phyloP scores from a whole-genome alignment of 805 yeast species.

The Lachancea sp. region DNA sequence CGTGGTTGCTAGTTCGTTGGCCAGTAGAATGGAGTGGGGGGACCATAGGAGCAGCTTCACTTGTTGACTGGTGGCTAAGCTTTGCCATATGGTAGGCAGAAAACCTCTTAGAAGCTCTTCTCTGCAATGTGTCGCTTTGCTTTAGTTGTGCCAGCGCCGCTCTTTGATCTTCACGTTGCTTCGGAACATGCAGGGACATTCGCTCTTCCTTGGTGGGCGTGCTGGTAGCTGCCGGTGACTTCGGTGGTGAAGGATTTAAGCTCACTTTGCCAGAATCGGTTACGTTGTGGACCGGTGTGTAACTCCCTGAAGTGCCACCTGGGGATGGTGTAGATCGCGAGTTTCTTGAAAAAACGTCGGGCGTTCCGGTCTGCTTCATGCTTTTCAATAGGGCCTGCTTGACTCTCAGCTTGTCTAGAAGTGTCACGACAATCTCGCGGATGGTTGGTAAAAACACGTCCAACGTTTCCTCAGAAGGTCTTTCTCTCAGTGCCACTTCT shows the following conservation, averaged over 20 bases:
- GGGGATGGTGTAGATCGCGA: constrained; percentile 3
- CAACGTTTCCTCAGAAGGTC: constrained; percentile 75
- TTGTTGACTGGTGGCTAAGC: constrained; percentile 43
- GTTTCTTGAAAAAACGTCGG: background rate
- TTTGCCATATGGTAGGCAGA: constrained; percentile 91
- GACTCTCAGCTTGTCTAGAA: constrained; percentile 70
- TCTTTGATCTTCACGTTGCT: constrained; percentile 17
- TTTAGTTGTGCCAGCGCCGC: constrained; percentile 77
- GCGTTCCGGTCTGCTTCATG: constrained; percentile 17
- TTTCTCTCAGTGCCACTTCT: constrained; percentile 79
- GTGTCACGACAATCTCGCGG: constrained; percentile 74
- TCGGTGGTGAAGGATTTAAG: background rate
- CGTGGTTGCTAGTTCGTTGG: background rate
- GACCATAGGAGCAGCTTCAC: constrained; percentile 13
- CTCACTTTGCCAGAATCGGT: background rate
- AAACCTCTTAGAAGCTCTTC: constrained; percentile 89
- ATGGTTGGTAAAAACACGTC: constrained; percentile 79
- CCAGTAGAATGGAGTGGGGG: constrained; percentile 2
- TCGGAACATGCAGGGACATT: constrained; percentile 9
- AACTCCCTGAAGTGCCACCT: constrained; percentile 7
- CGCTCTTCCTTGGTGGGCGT: constrained; percentile 12
- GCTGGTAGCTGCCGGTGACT: constrained; percentile 9
- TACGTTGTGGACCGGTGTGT: background rate
- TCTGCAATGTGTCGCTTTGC: constrained; percentile 72
- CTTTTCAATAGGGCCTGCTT: constrained; percentile 52